Percentiles rank a stretch among this genome's conserved stretches.
These are phyloP conservation scores for Raffaelea ambrosiae DNA, from an alignment of 2,329 filamentous ascomycete genomes.

Conservation along the genomic window DNA sequence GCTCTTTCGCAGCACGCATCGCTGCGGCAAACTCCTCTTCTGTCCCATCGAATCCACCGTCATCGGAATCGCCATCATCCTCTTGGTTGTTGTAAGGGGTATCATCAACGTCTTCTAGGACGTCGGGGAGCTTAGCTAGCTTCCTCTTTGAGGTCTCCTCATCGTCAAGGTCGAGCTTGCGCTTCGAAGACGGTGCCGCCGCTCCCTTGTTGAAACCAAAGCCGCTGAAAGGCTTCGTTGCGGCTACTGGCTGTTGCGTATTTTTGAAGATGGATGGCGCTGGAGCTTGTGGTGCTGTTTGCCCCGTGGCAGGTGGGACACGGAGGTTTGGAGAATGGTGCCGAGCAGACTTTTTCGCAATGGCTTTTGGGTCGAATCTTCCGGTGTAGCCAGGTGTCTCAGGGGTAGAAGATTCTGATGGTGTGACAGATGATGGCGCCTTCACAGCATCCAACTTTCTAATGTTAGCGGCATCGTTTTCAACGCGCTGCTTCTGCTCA, in stretches of 20 bases:
- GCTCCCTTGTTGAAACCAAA: slow-evolving; percentile 65
- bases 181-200: slow-evolving; percentile 54
- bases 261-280: not conserved
- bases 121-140: slow-evolving; percentile 79
- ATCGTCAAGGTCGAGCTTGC: slow-evolving; percentile 77
- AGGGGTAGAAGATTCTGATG: slow-evolving; percentile 32
- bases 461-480: slow-evolving; percentile 58
- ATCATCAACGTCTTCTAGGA: slow-evolving; percentile 55
- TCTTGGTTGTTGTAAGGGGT: slow-evolving; percentile 52
- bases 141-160: slow-evolving; percentile 82
- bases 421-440: slow-evolving; percentile 36
- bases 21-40: slow-evolving; percentile 86
- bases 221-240: slow-evolving; percentile 57
- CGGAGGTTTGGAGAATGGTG: slow-evolving; percentile 45
- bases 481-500: slow-evolving; percentile 64
- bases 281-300: not conserved
- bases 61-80: slow-evolving; percentile 64
- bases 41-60: slow-evolving; percentile 67
- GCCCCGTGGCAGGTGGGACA: slow-evolving; percentile 23
- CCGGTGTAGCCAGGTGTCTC: slow-evolving; percentile 51
- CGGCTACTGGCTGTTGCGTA: not conserved
- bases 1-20: slow-evolving; percentile 75
- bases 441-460: slow-evolving; percentile 62
- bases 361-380: slow-evolving; percentile 82
- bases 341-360: slow-evolving; percentile 67